Evolutionary conservation across 2,329 filamentous ascomycete genomes (phyloP), one percentile per base, ranked within the genome.

Genomic region (Diaporthe citri): DNA sequence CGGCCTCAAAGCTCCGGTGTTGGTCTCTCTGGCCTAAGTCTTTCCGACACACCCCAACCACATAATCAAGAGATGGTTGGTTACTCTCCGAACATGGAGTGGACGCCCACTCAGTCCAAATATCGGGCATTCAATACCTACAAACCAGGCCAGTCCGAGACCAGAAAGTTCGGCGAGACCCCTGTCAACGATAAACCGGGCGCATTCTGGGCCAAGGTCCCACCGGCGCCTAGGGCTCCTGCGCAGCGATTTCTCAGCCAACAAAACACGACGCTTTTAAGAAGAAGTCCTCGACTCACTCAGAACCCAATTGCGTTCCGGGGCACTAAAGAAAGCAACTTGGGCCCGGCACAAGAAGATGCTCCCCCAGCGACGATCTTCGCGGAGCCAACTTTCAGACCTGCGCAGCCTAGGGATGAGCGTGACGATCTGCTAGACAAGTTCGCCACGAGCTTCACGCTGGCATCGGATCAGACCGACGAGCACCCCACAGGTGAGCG

Each of bases 141-240:
- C 60, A 82, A 86, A 48, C 78, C 85, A 22, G 81, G 85, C 56
- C 82, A 82, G 70, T 78, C 82, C 75, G 84, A 85, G 59, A 84
- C 86, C 57, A 79, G 85, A 10, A 80, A 84, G 1, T 90, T 90
- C 74, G 85, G 84, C 62, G 84, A 88, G 72, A 82, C 85, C 0
- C 88, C 87, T 0, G 84, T 85, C 22, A 84, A 87, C 67, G 81
- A 83, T 0, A 85, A 86, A 57, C 77, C 83, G 20, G 87, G 85
- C 1, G 90, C 92, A 1, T 95, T 95, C 80, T 93, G 91, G 87
- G 93, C 91, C 83, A 91, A 89, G 74, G 88, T 95, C 3, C 94
- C 94, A 5, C 87, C 92, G 0, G 92, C 93, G 1, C 93, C 94
- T 20, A 90, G 88, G 20, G 89, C 88, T n/a, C 92, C 92, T 31